Conservation (phyloP, 805 yeast genomes). For the Cyberlindnera mycetangii region DNA sequence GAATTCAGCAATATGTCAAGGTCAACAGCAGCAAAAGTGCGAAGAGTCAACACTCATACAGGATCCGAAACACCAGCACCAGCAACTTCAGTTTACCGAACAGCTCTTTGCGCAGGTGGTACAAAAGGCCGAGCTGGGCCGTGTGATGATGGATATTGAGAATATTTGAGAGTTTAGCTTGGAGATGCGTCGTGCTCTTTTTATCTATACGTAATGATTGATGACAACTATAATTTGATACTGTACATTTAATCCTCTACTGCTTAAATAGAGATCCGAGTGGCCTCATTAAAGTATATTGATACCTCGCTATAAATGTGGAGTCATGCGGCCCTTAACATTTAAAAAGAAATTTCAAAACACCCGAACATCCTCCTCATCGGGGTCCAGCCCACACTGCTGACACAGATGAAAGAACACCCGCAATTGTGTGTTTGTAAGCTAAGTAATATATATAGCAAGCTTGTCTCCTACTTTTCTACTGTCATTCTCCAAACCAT, state of each 20-base stretch:
- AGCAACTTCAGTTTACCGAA: constrained; percentile 7
- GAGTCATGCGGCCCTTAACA: too few species aligned
- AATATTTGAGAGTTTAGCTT: constrained; percentile 3
- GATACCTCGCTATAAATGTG: too few species aligned
- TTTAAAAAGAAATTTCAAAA: not conserved
- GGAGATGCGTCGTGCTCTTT: too few species aligned
- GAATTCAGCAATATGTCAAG: not conserved
- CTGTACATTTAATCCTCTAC: too few species aligned
- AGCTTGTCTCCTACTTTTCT: too few species aligned
- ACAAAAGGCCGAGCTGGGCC: constrained; percentile 21
- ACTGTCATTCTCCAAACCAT: too few species aligned
- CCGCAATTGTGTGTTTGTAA: not conserved
- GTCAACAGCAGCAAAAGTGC: not conserved
- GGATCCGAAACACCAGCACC: not conserved
- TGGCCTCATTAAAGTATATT: too few species aligned
- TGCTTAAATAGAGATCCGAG: too few species aligned
- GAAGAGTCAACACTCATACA: not conserved
- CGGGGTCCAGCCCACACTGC: constrained; percentile 8
- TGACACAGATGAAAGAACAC: not conserved
- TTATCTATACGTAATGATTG: too few species aligned
- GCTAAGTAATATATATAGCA: not conserved
- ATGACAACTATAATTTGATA: too few species aligned
- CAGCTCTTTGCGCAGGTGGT: constrained; percentile 17
- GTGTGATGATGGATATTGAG: constrained; percentile 22
- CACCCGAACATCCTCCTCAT: constrained; percentile 8